phyloP scores from a whole-genome alignment of 768 basidiomycete genomes.

The Tricholomella constricta region DNA sequence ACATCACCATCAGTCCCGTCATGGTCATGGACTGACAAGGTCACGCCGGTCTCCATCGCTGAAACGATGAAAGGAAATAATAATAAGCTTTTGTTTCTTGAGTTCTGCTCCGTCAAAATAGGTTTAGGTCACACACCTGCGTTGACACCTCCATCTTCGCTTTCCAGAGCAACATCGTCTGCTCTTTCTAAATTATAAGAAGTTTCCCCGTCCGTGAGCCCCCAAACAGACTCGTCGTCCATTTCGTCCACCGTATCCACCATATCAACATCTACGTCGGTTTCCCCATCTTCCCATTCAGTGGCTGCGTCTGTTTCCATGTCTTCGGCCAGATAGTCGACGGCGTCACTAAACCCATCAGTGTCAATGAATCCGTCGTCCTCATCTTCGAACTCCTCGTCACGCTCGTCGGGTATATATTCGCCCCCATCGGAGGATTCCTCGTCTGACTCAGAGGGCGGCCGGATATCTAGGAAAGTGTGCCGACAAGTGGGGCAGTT shows the following conservation, averaged over 20 bases:
- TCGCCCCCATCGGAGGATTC: constrained; percentile 71
- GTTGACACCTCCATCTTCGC: constrained; percentile 11
- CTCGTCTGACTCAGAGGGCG: constrained; percentile 54
- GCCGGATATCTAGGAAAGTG: constrained; percentile 55
- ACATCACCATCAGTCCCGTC: neutral
- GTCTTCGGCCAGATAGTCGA: constrained; percentile 41
- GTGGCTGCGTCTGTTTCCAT: constrained; percentile 33
- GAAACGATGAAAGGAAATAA: neutral
- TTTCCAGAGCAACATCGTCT: constrained; percentile 16
- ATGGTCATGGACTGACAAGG: constrained; percentile 2
- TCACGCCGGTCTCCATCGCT: constrained; percentile 1
- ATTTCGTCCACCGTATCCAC: constrained; percentile 22
- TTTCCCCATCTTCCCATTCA: constrained; percentile 21
- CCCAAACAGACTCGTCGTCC: constrained; percentile 37
- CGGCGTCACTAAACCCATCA: constrained; percentile 41
- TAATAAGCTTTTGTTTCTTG: neutral
- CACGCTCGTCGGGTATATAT: constrained; percentile 60
- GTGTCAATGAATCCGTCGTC: constrained; percentile 48
- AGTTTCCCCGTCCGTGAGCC: constrained; percentile 45
- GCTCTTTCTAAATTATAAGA: constrained; percentile 27
- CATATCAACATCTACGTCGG: constrained; percentile 18
- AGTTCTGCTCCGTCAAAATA: neutral
- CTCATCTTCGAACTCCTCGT: constrained; percentile 50
- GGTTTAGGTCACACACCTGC: constrained; percentile 21
- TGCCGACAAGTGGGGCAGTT: constrained; percentile 71